A percentile compares a stretch with the other conserved stretches of the same genome.
Evolutionary conservation across 345 rosid species (phyloP).

Genomic region (Dimocarpus longan): DNA sequence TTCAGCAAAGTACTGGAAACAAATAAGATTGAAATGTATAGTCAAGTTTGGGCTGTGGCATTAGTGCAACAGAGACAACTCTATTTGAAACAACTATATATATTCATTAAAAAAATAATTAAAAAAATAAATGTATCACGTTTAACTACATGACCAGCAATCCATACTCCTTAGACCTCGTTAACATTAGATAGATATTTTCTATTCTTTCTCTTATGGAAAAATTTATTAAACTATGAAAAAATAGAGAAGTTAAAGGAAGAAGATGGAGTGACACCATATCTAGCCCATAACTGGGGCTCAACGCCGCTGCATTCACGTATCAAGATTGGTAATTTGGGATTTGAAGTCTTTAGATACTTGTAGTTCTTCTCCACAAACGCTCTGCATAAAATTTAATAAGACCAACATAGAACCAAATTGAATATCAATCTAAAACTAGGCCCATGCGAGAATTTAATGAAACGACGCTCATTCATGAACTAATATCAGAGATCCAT

Average conservation of each 20-base stretch:
- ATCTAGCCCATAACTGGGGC: conserved; percentile 98
- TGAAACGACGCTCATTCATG: neutral
- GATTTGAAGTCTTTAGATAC: conserved; percentile 84
- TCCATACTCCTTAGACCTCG: no score
- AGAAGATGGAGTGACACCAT: conserved; percentile 43
- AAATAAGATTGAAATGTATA: neutral
- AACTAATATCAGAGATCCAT: neutral
- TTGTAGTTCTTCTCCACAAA: conserved; percentile 87
- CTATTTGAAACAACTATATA: neutral
- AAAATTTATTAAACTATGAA: neutral
- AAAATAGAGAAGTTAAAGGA: neutral
- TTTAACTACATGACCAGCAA: neutral
- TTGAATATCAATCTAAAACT: no score
- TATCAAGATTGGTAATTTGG: conserved; percentile 80
- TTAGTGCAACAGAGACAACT: neutral
- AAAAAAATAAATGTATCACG: neutral
- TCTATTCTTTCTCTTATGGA: neutral
- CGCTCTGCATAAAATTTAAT: conserved; percentile 37
- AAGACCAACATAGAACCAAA: neutral
- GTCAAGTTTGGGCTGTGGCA: neutral
- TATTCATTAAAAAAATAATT: neutral
- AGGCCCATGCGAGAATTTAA: neutral
- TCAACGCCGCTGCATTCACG: conserved; percentile 80
- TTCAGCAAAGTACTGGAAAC: neutral
- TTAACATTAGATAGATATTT: neutral